Evolutionary conservation across 257 asterid genomes (phyloP), one percentile per base, ranked within the genome.

Genomic region (Solanum rostratum): DNA sequence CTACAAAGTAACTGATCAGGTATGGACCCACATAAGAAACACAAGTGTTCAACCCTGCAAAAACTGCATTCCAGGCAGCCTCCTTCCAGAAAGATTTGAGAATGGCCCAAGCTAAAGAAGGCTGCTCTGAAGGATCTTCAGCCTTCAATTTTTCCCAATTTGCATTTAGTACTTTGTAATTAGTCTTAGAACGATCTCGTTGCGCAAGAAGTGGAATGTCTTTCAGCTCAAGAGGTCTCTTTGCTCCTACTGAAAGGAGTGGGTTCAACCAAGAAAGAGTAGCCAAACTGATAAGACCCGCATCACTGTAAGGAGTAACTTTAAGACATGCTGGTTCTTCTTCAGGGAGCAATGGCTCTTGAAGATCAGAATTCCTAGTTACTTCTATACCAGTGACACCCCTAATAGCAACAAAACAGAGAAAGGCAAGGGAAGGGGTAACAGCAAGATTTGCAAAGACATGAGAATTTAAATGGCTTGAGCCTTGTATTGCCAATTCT

Each of bases 231-330:
- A 97, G 97, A 1, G 99, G 98, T 83, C 97, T 95, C 88, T 92
- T 97, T 41, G 97, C 97, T 81, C 99, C 99, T 1, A 84, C 86
- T 12, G 99, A 95, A 81, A 97, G 98, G 84, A 97, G 97, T 57
- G 97, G 98, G 85, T 93, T 94, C 88, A 97, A 82, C 99, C 99
- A 97, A 68, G 98, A 97, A 85, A 97, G 97, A 84, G 97, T 92
- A 81, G 87, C 91, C 88, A 97, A 90, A 87, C 99, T 95, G 74
- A 95, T 88, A 85, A 97, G 13, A 7, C 99, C 97, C 76, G 99
- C 99, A 82, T 97, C 97, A 83, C 89, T 87, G 65, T 93, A 97
- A 30, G 98, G 98, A 55, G 97, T 97, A 76, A 97, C 97, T 85
- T 85, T 95, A 84, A 92, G 99, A 91, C 97, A 92, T 50, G 97